Conservation (phyloP, 345 rosid species). For the Cardamine resedifolia region DNA sequence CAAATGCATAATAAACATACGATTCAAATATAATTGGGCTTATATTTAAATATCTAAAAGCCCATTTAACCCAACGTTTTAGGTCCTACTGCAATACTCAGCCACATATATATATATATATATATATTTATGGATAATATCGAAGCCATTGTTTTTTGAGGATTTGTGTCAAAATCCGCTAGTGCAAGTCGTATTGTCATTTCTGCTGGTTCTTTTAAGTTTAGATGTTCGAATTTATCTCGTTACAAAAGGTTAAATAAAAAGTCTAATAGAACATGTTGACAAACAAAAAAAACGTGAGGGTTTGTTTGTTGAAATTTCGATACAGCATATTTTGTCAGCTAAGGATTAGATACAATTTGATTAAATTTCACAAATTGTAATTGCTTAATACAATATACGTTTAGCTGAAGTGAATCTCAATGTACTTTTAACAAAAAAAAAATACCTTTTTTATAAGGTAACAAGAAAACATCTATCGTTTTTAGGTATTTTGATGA, state of each 20-base stretch:
- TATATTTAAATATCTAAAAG: not conserved
- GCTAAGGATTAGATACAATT: not conserved
- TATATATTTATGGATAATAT: not conserved
- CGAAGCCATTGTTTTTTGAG: too few species aligned
- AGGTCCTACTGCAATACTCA: not conserved
- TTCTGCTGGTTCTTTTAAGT: too few species aligned
- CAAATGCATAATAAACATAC: not conserved
- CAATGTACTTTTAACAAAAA: too few species aligned
- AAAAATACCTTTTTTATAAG: not conserved
- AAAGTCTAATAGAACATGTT: not conserved
- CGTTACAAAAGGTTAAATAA: not conserved
- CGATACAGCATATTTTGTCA: not conserved
- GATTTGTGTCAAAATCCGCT: not conserved
- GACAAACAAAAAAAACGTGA: not conserved
- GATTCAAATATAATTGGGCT: not conserved
- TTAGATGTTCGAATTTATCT: not conserved
- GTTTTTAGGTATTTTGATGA: not conserved
- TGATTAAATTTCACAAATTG: not conserved
- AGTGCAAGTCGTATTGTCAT: not conserved
- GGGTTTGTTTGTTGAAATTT: not conserved
- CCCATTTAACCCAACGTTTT: not conserved
- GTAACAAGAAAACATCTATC: not conserved
- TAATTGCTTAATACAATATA: not conserved
- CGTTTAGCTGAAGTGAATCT: not conserved
- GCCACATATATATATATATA: not conserved